phyloP scores from a whole-genome alignment of 1,284 basidiomycete genomes.

The Leccinum subrobustum region DNA sequence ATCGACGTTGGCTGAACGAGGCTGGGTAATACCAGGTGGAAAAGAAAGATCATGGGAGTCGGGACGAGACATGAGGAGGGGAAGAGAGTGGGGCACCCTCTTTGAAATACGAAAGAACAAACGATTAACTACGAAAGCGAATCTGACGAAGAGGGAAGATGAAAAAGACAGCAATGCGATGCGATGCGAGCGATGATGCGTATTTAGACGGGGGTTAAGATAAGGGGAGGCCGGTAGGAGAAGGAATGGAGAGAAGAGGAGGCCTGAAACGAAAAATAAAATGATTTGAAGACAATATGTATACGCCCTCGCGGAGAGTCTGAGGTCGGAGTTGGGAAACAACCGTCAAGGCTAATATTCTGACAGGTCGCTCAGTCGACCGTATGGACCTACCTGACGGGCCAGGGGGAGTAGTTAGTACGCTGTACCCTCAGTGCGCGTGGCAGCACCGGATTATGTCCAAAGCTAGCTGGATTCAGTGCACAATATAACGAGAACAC shows the following conservation, averaged over 20 bases:
- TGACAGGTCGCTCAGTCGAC: constrained; percentile 16
- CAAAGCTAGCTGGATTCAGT: constrained; percentile 24
- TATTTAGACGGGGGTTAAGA: constrained; percentile 35
- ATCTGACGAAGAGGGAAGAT: constrained; percentile 18
- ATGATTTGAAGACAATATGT: constrained; percentile 25
- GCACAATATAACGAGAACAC: constrained; percentile 27
- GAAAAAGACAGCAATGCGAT: constrained; percentile 37
- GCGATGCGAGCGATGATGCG: constrained; percentile 32
- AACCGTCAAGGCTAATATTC: constrained; percentile 17
- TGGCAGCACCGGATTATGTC: background rate
- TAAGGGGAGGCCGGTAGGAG: constrained; percentile 20
- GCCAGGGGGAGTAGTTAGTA: background rate
- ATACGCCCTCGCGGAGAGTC: constrained; percentile 36
- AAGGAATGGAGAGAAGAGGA: constrained; percentile 14
- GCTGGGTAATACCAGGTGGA: constrained; percentile 34
- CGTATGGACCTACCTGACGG: background rate
- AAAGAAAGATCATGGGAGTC: constrained; percentile 47
- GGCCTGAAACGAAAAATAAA: constrained; percentile 30
- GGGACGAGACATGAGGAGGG: constrained; percentile 37
- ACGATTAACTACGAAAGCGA: constrained; percentile 37
- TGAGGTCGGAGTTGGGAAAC: constrained; percentile 35
- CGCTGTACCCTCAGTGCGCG: background rate
- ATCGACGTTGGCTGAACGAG: constrained; percentile 22
- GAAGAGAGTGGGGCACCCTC: constrained; percentile 2
- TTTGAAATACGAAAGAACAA: constrained; percentile 24